These are phyloP conservation scores for Halophytophthora polymorphica DNA, from an alignment of 352 stramenopile species.

Conservation along the genomic window DNA sequence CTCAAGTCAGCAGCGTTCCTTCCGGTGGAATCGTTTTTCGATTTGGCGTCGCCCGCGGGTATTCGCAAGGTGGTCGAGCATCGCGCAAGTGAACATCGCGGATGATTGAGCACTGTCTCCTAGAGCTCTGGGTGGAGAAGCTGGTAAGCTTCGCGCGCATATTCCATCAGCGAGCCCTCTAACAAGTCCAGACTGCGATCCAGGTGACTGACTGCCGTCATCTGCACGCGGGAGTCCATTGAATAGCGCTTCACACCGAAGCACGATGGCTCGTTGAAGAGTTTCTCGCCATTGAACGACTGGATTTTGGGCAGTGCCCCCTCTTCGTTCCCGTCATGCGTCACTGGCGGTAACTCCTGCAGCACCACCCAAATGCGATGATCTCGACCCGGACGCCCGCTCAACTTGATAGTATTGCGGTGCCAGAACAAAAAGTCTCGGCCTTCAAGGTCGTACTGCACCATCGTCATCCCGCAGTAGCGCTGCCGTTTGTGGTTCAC, in stretches of 20 bases:
- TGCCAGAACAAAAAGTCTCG: constrained; percentile 43
- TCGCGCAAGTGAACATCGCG: constrained; percentile 19
- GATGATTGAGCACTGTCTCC: constrained; percentile 1
- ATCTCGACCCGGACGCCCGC: constrained; percentile 21
- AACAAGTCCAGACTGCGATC: constrained; percentile 9
- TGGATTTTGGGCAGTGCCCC: constrained; percentile 31
- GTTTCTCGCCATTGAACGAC: constrained; percentile 51
- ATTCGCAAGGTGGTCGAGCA: constrained; percentile 24
- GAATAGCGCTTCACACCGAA: constrained; percentile 61
- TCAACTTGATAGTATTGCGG: constrained; percentile 65
- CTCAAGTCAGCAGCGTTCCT: constrained; percentile 25
- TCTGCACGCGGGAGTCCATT: constrained; percentile 22
- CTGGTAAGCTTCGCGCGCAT: constrained; percentile 32
- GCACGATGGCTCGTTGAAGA: constrained; percentile 69
- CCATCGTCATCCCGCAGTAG: constrained; percentile 50
- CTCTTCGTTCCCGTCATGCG: constrained; percentile 5
- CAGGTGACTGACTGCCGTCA: constrained; percentile 21
- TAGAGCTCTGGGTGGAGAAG: constrained; percentile 18
- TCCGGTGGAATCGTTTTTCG: constrained; percentile 30
- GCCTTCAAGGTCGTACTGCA: constrained; percentile 43
- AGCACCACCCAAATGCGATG: constrained; percentile 41
- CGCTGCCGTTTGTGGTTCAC: constrained; percentile 30
- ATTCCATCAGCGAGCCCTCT: constrained; percentile 28
- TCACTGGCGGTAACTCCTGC: constrained; percentile 32
- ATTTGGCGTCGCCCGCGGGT: constrained; percentile 26